A percentile compares a stretch with the other conserved stretches of the same genome.
Evolutionary conservation across 2,329 filamentous ascomycete genomes (phyloP).

Genomic region (Fusarium longipes): DNA sequence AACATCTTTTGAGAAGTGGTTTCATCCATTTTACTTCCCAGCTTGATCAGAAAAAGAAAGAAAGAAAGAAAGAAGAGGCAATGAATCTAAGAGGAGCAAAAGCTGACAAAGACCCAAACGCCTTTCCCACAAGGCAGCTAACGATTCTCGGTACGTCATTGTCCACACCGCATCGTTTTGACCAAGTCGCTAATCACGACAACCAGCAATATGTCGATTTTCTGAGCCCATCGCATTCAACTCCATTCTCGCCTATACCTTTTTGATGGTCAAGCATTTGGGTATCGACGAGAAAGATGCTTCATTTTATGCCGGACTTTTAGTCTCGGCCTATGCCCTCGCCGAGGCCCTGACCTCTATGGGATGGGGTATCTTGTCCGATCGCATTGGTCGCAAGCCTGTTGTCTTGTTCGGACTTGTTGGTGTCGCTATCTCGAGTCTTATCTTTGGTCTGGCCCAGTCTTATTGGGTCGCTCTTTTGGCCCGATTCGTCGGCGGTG

Average conservation of each 20-base stretch:
- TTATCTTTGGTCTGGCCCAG: conserved; percentile 84
- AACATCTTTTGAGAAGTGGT: neutral
- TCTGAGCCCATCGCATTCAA: conserved; percentile 93
- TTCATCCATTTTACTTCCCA: neutral
- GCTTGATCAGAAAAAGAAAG: neutral
- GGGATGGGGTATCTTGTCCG: conserved; percentile 60
- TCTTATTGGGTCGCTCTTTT: conserved; percentile 82
- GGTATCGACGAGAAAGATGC: conserved; percentile 76
- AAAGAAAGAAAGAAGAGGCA: neutral
- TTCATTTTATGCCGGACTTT: conserved; percentile 85
- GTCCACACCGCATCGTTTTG: neutral
- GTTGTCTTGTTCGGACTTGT: conserved; percentile 79
- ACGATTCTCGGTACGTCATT: conserved; percentile 27
- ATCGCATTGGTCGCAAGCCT: conserved; percentile 75
- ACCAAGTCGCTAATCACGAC: conserved; percentile 11
- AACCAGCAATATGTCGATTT: conserved; percentile 55
- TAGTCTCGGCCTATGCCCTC: conserved; percentile 87
- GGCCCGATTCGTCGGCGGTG: conserved; percentile 85
- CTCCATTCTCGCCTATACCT: conserved; percentile 90
- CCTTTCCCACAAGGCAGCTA: conserved; percentile 31
- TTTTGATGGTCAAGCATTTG: conserved; percentile 85
- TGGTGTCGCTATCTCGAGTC: conserved; percentile 79
- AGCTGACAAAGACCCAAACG: conserved; percentile 18
- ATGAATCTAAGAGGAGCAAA: conserved; percentile 28
- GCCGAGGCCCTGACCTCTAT: conserved; percentile 90